Evolutionary conservation across 495 filamentous ascomycete species (phyloP), one percentile per base, ranked within the genome.

Genomic region (Viridothelium virens): DNA sequence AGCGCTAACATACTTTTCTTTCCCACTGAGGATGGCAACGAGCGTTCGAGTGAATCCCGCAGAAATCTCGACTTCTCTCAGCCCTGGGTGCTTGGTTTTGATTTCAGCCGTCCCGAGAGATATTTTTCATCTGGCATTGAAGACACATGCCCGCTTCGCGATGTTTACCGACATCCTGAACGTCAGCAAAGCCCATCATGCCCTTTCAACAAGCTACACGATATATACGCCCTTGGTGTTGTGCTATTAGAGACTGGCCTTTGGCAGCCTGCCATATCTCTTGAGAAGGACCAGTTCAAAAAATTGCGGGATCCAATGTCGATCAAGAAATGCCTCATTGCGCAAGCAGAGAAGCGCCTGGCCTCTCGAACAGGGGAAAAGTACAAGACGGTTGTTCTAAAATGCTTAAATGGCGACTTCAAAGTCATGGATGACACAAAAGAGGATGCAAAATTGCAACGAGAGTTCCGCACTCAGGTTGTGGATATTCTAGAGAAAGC

Each of bases 401-500:
- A 59, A 59, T 59, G 53, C 31, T 59, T 59, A 36, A 33, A 83
- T 77, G 31, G 73, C 62, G 46, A 84, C 65, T 71, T 83, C 79
- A 12, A 83, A 79, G 72, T 85, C 83, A 70, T 87, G 86, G 61
- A 85, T 80, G 31, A 59, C 31, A 59, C 53, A 9, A 59, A 59
- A 14, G 53, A 59, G 31, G 53, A 59, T 59, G 33, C 53, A 18
- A 59, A 59, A 31, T 2, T 59, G 53, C 53, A 59, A 14, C 53
- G 53, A 59, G 53, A 59, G 36, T 36, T 59, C 31, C 31, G 53
- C 31, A 59, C 31, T 36, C 53, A 59, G 6, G 76, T 82, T 64
- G 84, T 81, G 56, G 79, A 74, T 41, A 82, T 83, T 80, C 73
- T 87, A 85, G 38, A 90, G 77, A 61, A 81, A 83, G 72, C 89